Percentiles rank a stretch among this genome's conserved stretches.
These are phyloP conservation scores for Cryptococcus neoformans DNA, from an alignment of 1,284 basidiomycete genomes.

Conservation along the genomic window DNA sequence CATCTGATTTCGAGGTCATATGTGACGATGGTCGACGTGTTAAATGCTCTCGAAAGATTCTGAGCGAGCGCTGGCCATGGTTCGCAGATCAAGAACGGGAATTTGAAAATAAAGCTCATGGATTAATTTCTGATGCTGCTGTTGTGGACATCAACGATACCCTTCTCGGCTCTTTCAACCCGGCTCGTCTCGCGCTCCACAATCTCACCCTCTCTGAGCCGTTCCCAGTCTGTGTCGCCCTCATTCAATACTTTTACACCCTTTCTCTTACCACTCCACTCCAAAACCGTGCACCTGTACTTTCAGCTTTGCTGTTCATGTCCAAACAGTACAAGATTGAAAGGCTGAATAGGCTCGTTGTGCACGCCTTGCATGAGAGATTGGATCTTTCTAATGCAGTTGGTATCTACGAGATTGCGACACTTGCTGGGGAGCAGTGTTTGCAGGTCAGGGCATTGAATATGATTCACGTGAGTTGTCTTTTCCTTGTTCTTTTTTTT, in stretches of 20 bases:
- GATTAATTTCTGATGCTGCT: conserved; percentile 22
- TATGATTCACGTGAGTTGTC: conserved; percentile 64
- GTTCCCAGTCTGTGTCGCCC: conserved; percentile 79
- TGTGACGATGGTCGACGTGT: conserved; percentile 85
- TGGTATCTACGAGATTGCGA: conserved; percentile 89
- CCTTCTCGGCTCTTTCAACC: conserved; percentile 33
- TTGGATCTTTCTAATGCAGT: conserved; percentile 79
- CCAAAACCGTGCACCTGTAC: conserved; percentile 82
- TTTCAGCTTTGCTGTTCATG: conserved; percentile 81
- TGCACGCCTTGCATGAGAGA: conserved; percentile 86
- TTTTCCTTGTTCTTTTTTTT: not conserved
- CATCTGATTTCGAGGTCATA: conserved; percentile 84
- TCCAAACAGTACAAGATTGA: conserved; percentile 76
- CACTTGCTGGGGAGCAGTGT: conserved; percentile 79
- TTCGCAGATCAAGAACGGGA: conserved; percentile 67
- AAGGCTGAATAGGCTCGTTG: conserved; percentile 72
- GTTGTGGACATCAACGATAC: conserved; percentile 39
- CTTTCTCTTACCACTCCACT: conserved; percentile 78
- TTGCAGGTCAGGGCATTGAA: conserved; percentile 80
- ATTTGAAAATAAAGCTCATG: conserved; percentile 17
- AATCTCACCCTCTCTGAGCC: conserved; percentile 80
- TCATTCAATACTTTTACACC: conserved; percentile 91
- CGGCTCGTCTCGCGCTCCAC: conserved; percentile 55
- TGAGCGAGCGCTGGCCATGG: conserved; percentile 92
- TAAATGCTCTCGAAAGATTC: conserved; percentile 70